Evolutionary conservation across 2,329 filamentous ascomycete species (phyloP).

Genomic region (Calonectria honghensis): DNA sequence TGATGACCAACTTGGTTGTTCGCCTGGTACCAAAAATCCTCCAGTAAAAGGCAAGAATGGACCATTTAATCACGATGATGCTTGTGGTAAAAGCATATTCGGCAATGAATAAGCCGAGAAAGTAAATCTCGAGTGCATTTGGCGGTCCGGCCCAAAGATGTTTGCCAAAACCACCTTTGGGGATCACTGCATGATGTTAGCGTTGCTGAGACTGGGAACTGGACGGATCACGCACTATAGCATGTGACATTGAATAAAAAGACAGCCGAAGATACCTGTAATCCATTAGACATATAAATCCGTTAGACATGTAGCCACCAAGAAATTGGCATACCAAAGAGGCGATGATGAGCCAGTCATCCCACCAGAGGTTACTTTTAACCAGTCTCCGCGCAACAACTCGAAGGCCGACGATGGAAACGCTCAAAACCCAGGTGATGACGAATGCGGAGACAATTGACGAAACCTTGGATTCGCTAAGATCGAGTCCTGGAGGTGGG

Average conservation of each 20-base stretch:
- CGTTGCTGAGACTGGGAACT: neutral
- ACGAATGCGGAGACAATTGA: neutral
- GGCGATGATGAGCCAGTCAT: constrained; percentile 17
- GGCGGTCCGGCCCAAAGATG: constrained; percentile 7
- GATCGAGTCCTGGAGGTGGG: constrained; percentile 1
- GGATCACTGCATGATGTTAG: neutral
- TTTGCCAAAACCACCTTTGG: constrained; percentile 16
- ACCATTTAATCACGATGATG: constrained; percentile 10
- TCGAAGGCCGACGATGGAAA: neutral
- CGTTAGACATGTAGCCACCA: neutral
- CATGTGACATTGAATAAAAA: neutral
- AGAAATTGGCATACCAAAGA: neutral
- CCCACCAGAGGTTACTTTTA: neutral
- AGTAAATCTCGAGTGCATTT: constrained; percentile 7
- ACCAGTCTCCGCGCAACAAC: neutral
- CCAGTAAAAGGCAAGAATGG: constrained; percentile 12
- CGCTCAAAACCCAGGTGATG: constrained; percentile 4
- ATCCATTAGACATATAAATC: too few relatives aligned
- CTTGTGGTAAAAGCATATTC: constrained; percentile 14
- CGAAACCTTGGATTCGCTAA: neutral
- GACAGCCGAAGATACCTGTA: neutral
- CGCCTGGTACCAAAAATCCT: neutral
- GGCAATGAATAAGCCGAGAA: constrained; percentile 3
- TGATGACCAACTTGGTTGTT: neutral
- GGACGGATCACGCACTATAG: neutral